Conservation (phyloP, 2,329 filamentous ascomycete genomes). For the Achaetomium macrosporum region DNA sequence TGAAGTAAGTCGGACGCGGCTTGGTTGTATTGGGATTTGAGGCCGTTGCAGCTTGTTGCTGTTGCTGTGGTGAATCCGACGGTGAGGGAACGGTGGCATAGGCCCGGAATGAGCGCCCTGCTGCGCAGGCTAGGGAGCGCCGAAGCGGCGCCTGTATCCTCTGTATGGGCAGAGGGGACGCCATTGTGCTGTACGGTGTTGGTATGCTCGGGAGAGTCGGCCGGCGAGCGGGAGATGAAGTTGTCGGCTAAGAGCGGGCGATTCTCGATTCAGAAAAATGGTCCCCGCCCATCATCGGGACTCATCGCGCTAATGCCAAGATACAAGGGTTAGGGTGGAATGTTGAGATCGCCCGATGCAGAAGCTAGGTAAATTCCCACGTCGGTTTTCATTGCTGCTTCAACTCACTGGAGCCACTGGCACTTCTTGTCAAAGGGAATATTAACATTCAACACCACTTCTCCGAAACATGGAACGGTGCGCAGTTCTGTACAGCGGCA, state of each 20-base stretch:
- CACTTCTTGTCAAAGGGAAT: too few relatives aligned
- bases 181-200: constrained; percentile 28
- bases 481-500: not conserved
- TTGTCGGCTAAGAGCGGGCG: constrained; percentile 11
- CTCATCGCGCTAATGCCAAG: too few relatives aligned
- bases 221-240: not conserved
- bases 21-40: constrained; percentile 15
- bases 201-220: not conserved
- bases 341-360: too few relatives aligned
- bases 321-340: too few relatives aligned
- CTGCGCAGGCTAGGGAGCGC: constrained; percentile 31
- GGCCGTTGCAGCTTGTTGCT: constrained; percentile 17
- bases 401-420: too few relatives aligned
- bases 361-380: too few relatives aligned
- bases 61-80: constrained; percentile 22
- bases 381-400: too few relatives aligned
- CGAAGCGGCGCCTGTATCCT: constrained; percentile 39
- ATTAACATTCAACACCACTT: too few relatives aligned
- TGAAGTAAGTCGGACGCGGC: constrained; percentile 51
- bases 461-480: too few relatives aligned
- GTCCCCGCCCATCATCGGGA: too few relatives aligned
- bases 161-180: constrained; percentile 38
- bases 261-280: constrained; percentile 11
- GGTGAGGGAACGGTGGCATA: constrained; percentile 44
- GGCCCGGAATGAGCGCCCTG: constrained; percentile 32